phyloP scores from a whole-genome alignment of 2,329 filamentous ascomycete species.

The Penicillium sp. region DNA sequence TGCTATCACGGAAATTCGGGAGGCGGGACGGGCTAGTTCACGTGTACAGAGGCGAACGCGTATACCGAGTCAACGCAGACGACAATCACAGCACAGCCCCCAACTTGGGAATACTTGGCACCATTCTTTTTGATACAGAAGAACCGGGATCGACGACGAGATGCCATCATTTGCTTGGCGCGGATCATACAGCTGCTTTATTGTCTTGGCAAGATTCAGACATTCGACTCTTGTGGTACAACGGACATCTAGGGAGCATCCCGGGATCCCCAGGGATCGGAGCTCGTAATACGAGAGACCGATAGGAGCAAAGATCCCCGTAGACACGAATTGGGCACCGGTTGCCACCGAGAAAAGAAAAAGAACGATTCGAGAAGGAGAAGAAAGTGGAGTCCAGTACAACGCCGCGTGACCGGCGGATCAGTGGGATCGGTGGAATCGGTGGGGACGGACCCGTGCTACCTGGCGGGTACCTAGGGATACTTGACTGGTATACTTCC shows the following conservation, averaged over 20 bases:
- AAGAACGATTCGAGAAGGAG: slow-evolving; percentile 7
- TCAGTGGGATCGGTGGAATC: slow-evolving; percentile 13
- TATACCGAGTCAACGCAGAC: neutral
- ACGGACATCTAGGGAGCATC: too few species aligned
- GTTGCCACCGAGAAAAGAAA: neutral
- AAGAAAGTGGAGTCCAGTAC: slow-evolving; percentile 12
- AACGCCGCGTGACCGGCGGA: slow-evolving; percentile 23
- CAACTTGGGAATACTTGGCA: neutral
- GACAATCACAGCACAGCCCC: neutral
- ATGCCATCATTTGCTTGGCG: slow-evolving; percentile 15
- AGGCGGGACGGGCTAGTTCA: neutral
- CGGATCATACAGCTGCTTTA: slow-evolving; percentile 7
- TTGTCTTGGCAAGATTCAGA: slow-evolving; percentile 14
- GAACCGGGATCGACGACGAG: slow-evolving; percentile 6
- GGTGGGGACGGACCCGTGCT: neutral
- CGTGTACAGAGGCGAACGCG: neutral
- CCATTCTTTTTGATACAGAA: neutral
- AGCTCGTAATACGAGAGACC: neutral
- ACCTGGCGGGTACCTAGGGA: neutral
- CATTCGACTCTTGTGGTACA: neutral
- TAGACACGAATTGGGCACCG: neutral
- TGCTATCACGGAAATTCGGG: neutral
- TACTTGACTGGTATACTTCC: neutral
- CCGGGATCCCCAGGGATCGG: too few species aligned
- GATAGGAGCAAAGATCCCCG: neutral